phyloP scores from a whole-genome alignment of 2,329 filamentous ascomycete genomes.

The Whalleya microplaca region DNA sequence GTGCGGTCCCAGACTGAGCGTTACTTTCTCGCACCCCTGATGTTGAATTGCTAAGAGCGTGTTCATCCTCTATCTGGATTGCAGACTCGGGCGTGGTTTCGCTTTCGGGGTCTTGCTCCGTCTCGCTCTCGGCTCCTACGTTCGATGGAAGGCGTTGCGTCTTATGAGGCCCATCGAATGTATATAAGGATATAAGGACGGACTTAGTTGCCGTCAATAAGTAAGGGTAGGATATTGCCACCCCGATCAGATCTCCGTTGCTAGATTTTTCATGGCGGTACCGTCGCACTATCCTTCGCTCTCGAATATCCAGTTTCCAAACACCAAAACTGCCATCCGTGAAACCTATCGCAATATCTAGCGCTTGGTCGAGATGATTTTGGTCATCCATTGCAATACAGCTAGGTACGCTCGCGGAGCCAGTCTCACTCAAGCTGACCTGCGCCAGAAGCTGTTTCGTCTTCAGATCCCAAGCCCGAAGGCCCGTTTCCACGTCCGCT shows the following conservation, averaged over 20 bases:
- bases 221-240: conserved; percentile 77
- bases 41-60: not conserved
- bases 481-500: conserved; percentile 68
- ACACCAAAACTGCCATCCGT: conserved; percentile 71
- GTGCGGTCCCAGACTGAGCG: not conserved
- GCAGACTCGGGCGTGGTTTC: conserved; percentile 8
- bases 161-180: conserved; percentile 49
- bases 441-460: conserved; percentile 63
- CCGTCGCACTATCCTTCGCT: conserved; percentile 47
- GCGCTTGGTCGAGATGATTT: conserved; percentile 43
- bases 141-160: conserved; percentile 10
- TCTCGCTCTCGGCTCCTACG: conserved; percentile 11
- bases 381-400: conserved; percentile 68
- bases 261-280: conserved; percentile 66
- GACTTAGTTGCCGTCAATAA: conserved; percentile 76
- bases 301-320: conserved; percentile 61
- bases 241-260: conserved; percentile 68
- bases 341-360: conserved; percentile 72
- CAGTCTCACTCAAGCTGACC: conserved; percentile 37
- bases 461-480: conserved; percentile 79
- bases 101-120: not conserved
- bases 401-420: conserved; percentile 50
- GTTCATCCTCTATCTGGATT: conserved; percentile 3
- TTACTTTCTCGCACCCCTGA: not conserved
- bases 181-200: conserved; percentile 77